These are phyloP conservation scores for Rossbeevera mucosa DNA, from an alignment of 768 basidiomycete species.

Conservation along the genomic window DNA sequence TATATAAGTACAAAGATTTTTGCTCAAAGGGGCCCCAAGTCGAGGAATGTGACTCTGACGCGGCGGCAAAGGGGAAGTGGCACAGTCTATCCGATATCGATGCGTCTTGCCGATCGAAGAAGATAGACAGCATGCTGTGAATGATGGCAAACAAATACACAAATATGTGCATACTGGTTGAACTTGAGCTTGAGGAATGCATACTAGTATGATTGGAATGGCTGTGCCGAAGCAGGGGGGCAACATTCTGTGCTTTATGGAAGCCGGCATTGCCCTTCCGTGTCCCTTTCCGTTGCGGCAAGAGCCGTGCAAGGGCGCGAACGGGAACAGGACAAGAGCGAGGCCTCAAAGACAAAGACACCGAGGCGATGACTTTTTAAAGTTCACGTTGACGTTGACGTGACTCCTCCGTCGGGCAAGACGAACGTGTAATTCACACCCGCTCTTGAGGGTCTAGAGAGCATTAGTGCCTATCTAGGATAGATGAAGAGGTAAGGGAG, in stretches of 20 bases:
- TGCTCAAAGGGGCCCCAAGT: slow-evolving; percentile 7
- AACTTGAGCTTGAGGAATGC: not conserved
- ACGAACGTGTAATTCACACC: slow-evolving; percentile 12
- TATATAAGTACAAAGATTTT: slow-evolving; percentile 3
- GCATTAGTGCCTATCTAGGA: slow-evolving; percentile 14
- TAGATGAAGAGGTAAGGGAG: slow-evolving; percentile 18
- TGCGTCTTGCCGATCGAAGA: slow-evolving; percentile 7
- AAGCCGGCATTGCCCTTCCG: not conserved
- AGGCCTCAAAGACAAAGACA: not conserved
- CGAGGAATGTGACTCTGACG: not conserved
- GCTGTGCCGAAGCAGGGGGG: slow-evolving; percentile 11
- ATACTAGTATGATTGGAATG: slow-evolving; percentile 2
- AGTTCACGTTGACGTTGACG: slow-evolving; percentile 11
- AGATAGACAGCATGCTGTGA: slow-evolving; percentile 9
- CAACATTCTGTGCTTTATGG: not conserved
- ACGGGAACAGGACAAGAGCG: not conserved
- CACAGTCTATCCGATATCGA: not conserved
- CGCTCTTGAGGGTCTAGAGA: not conserved
- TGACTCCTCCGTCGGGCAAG: slow-evolving; percentile 4
- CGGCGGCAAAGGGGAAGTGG: not conserved
- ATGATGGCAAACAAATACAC: not conserved
- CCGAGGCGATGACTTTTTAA: slow-evolving; percentile 1
- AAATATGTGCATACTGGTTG: not conserved
- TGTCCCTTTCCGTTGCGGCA: not conserved
- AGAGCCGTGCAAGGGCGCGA: not conserved